Base-by-base conservation (phyloP, 768 basidiomycete genomes). In the Bullera alba region DNA sequence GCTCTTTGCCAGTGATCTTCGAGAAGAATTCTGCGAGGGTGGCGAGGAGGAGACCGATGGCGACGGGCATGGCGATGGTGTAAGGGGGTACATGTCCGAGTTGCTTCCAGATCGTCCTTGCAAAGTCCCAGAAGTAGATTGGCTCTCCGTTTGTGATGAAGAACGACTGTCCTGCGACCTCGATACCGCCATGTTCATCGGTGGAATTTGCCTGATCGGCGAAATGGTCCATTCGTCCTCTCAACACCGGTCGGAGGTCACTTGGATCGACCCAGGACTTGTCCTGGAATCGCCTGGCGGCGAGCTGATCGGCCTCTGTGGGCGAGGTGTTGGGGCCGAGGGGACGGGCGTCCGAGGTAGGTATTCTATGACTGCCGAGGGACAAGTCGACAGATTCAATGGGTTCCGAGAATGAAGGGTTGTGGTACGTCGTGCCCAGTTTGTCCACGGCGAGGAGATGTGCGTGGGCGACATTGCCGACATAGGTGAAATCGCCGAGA, bases 141-240 rank as follows among this genome's bases (percentile, higher is more conserved):
- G 92, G 93, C 68, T 97, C 92, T 55, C 91, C 90, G 66, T 97
- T 97, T 50, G 91, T 92, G 74, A 99, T 87, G 78, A 90, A 93
- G 77, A 91, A 99, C 2, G 75, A 87, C 70, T 96, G 87, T 0
- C 93, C 93, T 4, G 89, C 91, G 46, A 96, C 87, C 58, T 83
- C 79, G 7, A 90, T 77, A 3, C 54, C 53, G 19, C 46, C 53
- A 23, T 79, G 79, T 0, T 70, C 70, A 17, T 65, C 54, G 22
- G 54, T 79, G 14, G 79, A 80, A 2, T 42, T 54, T 23, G 69
- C 58, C 25, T 65, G 48, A 45, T 47, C 44, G 22, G 83, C 79
- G 48, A 91, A 79, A 50, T 82, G 83, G 73, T 96, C 91, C 72
- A 87, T 92, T 16, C 83, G 82, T 32, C 83, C 85, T 19, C 89